These are phyloP conservation scores for Monosporascus ibericus DNA, from an alignment of 2,329 filamentous ascomycete species.

Conservation along the genomic window DNA sequence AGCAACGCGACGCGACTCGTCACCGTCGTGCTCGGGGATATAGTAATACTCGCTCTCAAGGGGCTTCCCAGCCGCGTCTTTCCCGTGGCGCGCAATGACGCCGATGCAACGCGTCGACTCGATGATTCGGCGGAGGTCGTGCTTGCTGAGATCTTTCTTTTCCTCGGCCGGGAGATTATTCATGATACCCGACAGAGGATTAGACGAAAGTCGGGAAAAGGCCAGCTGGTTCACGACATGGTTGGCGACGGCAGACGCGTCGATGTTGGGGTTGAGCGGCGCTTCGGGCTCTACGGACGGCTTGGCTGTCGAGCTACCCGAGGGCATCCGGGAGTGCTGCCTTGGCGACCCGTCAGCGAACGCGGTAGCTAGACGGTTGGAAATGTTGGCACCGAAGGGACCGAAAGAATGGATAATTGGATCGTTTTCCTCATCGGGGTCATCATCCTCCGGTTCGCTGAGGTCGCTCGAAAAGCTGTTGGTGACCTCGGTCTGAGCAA, in stretches of 20 bases:
- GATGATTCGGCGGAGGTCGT: slow-evolving; percentile 64
- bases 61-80: slow-evolving; percentile 88
- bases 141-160: slow-evolving; percentile 52
- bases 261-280: slow-evolving; percentile 23
- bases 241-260: slow-evolving; percentile 57
- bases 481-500: slow-evolving; percentile 45
- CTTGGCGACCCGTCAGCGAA: slow-evolving; percentile 58
- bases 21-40: slow-evolving; percentile 76
- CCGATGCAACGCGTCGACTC: slow-evolving; percentile 75
- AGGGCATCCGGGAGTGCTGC: slow-evolving; percentile 20
- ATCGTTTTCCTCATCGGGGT: slow-evolving; percentile 91
- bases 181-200: slow-evolving; percentile 83
- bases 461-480: slow-evolving; percentile 53
- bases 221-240: slow-evolving; percentile 94
- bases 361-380: slow-evolving; percentile 77
- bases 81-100: slow-evolving; percentile 82
- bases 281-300: slow-evolving; percentile 22
- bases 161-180: slow-evolving; percentile 71
- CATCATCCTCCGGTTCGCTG: slow-evolving; percentile 59
- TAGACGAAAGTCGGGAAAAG: slow-evolving; percentile 86
- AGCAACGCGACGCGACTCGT: slow-evolving; percentile 70
- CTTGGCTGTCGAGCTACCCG: slow-evolving; percentile 15
- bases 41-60: slow-evolving; percentile 98
- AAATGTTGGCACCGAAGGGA: slow-evolving; percentile 78
- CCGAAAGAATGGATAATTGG: slow-evolving; percentile 89